Evolutionary conservation across 768 basidiomycete genomes (phyloP).

Genomic region (Suillus alpinus): DNA sequence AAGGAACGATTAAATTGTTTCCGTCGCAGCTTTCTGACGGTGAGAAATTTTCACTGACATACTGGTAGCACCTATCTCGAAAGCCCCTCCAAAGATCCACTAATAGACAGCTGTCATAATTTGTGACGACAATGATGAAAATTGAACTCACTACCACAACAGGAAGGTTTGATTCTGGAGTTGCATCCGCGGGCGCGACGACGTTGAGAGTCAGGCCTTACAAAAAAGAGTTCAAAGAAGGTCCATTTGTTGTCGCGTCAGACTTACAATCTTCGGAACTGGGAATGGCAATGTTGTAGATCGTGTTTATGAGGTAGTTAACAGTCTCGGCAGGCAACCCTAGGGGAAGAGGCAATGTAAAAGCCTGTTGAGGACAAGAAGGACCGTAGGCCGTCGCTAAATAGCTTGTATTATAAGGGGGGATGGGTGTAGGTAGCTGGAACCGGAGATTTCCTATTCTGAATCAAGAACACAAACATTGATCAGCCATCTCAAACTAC

Average conservation of each 20-base stretch:
- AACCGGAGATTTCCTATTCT: constrained; percentile 38
- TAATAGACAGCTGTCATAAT: constrained; percentile 3
- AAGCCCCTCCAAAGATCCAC: constrained; percentile 38
- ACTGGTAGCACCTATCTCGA: constrained; percentile 26
- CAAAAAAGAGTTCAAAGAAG: neutral
- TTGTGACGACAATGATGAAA: neutral
- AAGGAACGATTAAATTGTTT: neutral
- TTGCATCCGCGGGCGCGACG: constrained; percentile 41
- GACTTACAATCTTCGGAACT: constrained; percentile 46
- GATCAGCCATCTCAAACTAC: neutral
- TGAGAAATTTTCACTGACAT: constrained; percentile 4
- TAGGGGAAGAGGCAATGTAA: constrained; percentile 11
- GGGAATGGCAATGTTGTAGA: constrained; percentile 30
- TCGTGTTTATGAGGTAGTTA: constrained; percentile 23
- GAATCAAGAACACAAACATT: neutral
- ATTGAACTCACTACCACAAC: constrained; percentile 46
- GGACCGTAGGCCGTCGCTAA: constrained; percentile 35
- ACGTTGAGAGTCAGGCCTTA: constrained; percentile 53
- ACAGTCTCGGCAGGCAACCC: constrained; percentile 16
- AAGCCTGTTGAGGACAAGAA: constrained; percentile 37
- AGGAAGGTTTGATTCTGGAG: constrained; percentile 43
- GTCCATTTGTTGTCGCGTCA: neutral
- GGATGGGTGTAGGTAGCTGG: constrained; percentile 28
- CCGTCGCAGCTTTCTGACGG: neutral
- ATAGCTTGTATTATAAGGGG: constrained; percentile 29